Conservation (phyloP, 2,329 filamentous ascomycete genomes). For the Chaetothyriales sp. region DNA sequence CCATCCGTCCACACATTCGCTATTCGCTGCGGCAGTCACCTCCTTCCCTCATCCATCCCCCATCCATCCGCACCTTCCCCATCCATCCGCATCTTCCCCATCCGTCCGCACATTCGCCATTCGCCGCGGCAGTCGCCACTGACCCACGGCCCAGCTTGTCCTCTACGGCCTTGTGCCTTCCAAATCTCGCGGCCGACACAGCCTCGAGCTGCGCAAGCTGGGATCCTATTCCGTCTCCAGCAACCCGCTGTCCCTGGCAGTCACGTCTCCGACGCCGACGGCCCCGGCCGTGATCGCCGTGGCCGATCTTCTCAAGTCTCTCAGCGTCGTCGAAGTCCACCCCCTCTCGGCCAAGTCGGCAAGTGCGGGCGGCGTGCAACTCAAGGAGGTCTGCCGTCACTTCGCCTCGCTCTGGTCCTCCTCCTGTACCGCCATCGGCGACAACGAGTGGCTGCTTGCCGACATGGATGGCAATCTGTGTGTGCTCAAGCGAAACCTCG, state of each 20-base stretch:
- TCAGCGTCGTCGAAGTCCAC: constrained; percentile 62
- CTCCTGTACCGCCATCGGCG: constrained; percentile 57
- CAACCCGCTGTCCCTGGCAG: constrained; percentile 65
- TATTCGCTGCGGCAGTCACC: too few relatives aligned
- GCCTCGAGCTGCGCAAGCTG: constrained; percentile 49
- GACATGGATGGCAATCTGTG: constrained; percentile 82
- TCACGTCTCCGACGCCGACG: constrained; percentile 38
- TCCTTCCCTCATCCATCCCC: too few relatives aligned
- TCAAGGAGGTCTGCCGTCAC: constrained; percentile 66
- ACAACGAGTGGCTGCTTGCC: constrained; percentile 64
- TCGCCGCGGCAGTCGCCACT: constrained; percentile 7
- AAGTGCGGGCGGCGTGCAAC: constrained; percentile 15
- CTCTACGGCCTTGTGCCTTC: constrained; percentile 38
- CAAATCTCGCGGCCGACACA: constrained; percentile 17
- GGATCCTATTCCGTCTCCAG: constrained; percentile 71
- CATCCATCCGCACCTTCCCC: too few relatives aligned
- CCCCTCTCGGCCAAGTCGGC: constrained; percentile 5
- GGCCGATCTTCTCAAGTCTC: constrained; percentile 85
- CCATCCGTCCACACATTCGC: too few relatives aligned
- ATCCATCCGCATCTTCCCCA: too few relatives aligned
- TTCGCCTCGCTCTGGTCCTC: constrained; percentile 74
- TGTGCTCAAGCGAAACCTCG: constrained; percentile 59
- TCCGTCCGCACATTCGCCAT: background rate
- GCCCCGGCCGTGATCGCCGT: constrained; percentile 58
- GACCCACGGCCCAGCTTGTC: constrained; percentile 36